Conservation (phyloP, 164 flowering plant genomes). For the Pachysandra terminalis region DNA sequence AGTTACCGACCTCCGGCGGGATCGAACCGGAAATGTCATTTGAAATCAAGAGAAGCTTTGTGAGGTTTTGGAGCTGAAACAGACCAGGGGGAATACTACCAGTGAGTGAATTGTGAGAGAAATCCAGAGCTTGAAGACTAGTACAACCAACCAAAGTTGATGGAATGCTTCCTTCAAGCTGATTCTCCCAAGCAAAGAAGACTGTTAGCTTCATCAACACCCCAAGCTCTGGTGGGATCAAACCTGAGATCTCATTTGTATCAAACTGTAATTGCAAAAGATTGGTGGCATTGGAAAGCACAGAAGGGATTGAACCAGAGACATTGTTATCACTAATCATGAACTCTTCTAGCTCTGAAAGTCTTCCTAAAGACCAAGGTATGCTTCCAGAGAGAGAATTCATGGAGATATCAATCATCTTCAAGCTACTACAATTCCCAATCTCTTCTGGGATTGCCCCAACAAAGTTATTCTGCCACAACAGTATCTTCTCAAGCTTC, state of each 20-base stretch:
- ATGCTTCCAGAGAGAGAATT: conserved; percentile 74
- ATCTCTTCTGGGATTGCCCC: conserved; percentile 77
- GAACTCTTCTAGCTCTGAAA: conserved; percentile 53
- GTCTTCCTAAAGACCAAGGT: conserved; percentile 53
- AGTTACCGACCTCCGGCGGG: conserved; percentile 64
- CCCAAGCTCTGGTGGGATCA: conserved; percentile 63
- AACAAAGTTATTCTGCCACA: conserved; percentile 76
- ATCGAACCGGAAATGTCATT: conserved; percentile 77
- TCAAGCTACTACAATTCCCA: conserved; percentile 64
- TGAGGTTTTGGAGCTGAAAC: conserved; percentile 64
- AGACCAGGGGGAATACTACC: conserved; percentile 65
- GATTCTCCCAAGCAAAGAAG: conserved; percentile 74
- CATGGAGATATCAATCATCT: conserved; percentile 64
- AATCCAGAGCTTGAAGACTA: conserved; percentile 54
- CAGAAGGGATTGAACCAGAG: conserved; percentile 63
- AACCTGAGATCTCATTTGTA: conserved; percentile 62
- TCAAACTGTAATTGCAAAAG: conserved; percentile 60
- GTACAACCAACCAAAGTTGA: conserved; percentile 38
- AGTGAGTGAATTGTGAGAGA: conserved; percentile 66
- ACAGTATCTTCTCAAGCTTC: conserved; percentile 60
- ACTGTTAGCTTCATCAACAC: conserved; percentile 34
- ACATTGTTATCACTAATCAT: conserved; percentile 72
- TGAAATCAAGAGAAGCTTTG: conserved; percentile 70
- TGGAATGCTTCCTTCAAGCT: conserved; percentile 75
- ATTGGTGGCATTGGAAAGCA: conserved; percentile 41